Conservation (phyloP, 306 rosid species). For the Sicyos baderoa region DNA sequence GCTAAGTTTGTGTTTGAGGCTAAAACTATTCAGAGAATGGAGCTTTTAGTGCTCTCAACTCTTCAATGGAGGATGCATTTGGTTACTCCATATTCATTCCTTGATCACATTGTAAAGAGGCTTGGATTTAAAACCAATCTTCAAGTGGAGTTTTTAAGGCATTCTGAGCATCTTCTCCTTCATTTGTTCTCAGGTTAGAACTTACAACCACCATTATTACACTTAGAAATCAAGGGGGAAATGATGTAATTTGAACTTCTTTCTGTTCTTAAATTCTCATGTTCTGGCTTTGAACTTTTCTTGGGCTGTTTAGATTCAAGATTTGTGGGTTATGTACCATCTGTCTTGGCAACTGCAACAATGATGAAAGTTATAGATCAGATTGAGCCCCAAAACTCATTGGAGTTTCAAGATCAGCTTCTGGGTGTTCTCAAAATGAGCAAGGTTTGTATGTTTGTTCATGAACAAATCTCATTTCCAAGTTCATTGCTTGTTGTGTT, state of each 20-base stretch:
- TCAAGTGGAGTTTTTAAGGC: conserved; percentile 51
- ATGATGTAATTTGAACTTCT: neutral
- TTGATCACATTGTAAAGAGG: conserved; percentile 57
- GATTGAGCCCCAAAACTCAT: conserved; percentile 37
- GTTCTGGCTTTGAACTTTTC: neutral
- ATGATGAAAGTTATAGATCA: conserved; percentile 56
- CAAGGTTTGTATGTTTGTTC: conserved; percentile 31
- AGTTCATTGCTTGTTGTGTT: too few species aligned
- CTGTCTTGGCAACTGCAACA: conserved; percentile 57
- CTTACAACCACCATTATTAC: neutral
- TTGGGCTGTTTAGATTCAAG: conserved; percentile 38
- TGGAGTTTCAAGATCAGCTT: conserved; percentile 48
- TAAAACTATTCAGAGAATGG: conserved; percentile 61
- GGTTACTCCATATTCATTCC: conserved; percentile 52
- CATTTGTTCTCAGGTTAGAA: conserved; percentile 44
- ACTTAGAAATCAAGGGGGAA: neutral
- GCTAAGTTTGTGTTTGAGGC: conserved; percentile 47
- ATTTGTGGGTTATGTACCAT: conserved; percentile 52
- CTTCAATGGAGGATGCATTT: conserved; percentile 74
- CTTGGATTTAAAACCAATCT: conserved; percentile 49
- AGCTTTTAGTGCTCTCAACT: conserved; percentile 47
- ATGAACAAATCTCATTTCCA: neutral
- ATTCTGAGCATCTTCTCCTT: conserved; percentile 50
- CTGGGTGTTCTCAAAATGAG: conserved; percentile 43
- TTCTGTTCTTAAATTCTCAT: neutral